Evolutionary conservation across 805 yeast species (phyloP), one percentile per base, ranked within the genome.

Genomic region (Torulaspora gathmanii): DNA sequence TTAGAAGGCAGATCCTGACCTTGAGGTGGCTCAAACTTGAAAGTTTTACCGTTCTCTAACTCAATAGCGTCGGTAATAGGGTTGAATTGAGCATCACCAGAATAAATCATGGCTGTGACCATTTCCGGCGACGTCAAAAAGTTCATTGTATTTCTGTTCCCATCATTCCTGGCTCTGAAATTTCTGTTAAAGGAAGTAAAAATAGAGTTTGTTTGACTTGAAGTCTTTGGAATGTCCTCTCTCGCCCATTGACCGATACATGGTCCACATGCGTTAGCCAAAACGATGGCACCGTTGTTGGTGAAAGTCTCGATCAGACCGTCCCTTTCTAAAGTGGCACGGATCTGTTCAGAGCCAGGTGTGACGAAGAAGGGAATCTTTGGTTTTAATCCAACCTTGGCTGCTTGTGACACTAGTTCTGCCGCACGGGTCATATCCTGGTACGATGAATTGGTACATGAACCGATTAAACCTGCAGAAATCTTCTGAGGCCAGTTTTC

Each of bases 231-330:
- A 35, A 86, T 78, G 64, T 86, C 95, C 54, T 78, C 75, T 74
- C 98, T 85, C 68, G 93, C 96, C 99, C 99, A 91, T 75, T 91
- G 99, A 47, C 99, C 99, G 65, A 91, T 91, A 75, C 99, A 91
- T 62, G 98, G 99, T 57, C 99, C 99, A 77, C 99, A 91, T 16
- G 99, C 99, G 68, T 91, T 91, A 44, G 98, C 96, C 57, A 91
- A 77, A 36, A 91, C 95, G 48, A 79, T 76, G 56, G 96, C 99
- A 49, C 98, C 98, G 59, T 82, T 83, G 44, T 83, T 80, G 67
- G 83, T 82, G 67, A 91, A 89, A 34, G 83, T 80, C 37, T 83
- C 74, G 51, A 86, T 79, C 62, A 85, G 79, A 47, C 98, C 98
- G 68, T 91, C 99, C 70, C 97, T 82, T 67, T 86, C 95, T 58